Evolutionary conservation across 2,329 filamentous ascomycete species (phyloP), one percentile per base, ranked within the genome.

Genomic region (Mycosphaerelloides madeirae): DNA sequence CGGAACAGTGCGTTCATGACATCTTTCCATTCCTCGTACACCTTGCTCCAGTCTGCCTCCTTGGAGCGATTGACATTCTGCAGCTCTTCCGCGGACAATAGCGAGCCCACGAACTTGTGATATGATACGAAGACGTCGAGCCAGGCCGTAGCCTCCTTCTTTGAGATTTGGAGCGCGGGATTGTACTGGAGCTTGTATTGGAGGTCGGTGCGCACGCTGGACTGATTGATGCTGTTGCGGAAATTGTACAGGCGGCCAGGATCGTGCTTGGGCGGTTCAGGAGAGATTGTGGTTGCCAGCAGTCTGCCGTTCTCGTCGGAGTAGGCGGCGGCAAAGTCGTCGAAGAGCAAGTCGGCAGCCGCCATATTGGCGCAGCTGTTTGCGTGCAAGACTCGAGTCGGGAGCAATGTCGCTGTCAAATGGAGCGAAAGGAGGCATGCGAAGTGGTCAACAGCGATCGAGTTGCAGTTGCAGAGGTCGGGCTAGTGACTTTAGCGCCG

Each of bases 11-110:
- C 73, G 51, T 84, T 85, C 35, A 85, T 80, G 50, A 97, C 63
- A 31, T 95, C 87, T 62, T 87, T 94, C 90, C 93, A 97, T 9
- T 82, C 72, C 50, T 89, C 84, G 61, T 95, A 98, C 0, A 90
- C 85, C 43, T 79, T 84, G n/a, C 77, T 77, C 83, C 87, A 95
- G 46, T 85, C 80, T n/a, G 79, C 73, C 33, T 69, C 65, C 14
- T 58, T 59, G 29, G 40, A 42, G 43, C 63, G 67, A 41, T 68
- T 67, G 43, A 68, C 62, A 49, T 73, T 73, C 19, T 66, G 51
- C 14, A 74, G 69, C 48, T 81, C 78, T 46, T 85, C 78, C 9
- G 79, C 78, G 12, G 77, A 77, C 41, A 93, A 68, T 20, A 96
- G 77, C 57, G 87, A 83, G 25, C 81, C 83, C 31, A 85, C 69